Percentiles rank a stretch among this genome's conserved stretches.
Evolutionary conservation across 345 rosid species (phyloP).

Genomic region (Theobroma cacao): DNA sequence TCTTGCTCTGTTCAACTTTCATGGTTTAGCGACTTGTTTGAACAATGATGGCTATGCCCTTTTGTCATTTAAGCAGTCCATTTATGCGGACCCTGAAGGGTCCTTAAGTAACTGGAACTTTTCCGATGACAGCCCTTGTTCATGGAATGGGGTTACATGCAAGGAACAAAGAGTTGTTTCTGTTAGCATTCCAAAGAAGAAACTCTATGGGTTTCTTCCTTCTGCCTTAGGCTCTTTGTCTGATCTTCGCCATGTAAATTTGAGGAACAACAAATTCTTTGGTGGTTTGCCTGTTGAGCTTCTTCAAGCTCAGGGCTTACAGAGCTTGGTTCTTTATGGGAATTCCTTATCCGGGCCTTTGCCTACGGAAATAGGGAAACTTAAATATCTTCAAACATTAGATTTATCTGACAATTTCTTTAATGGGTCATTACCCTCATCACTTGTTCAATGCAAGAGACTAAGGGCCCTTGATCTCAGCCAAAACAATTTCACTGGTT

Average conservation of each 20-base stretch:
- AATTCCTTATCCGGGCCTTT: constrained; percentile 80
- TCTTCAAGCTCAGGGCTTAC: constrained; percentile 69
- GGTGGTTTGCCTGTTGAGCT: constrained; percentile 74
- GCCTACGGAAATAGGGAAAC: constrained; percentile 65
- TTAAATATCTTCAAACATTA: constrained; percentile 67
- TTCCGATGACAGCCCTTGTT: constrained; percentile 67
- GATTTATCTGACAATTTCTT: constrained; percentile 88
- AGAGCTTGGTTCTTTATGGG: constrained; percentile 90
- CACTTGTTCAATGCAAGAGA: constrained; percentile 74
- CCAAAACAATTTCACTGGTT: constrained; percentile 73
- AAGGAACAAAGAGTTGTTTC: constrained; percentile 72
- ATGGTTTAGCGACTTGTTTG: constrained; percentile 31
- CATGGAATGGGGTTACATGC: constrained; percentile 95
- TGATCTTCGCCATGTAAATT: constrained; percentile 79
- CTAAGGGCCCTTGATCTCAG: constrained; percentile 72
- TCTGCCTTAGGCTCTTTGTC: constrained; percentile 78
- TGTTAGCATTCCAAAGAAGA: constrained; percentile 82
- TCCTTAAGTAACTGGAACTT: constrained; percentile 80
- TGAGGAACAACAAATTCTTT: constrained; percentile 68
- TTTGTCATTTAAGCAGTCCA: constrained; percentile 66
- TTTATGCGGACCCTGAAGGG: constrained; percentile 72
- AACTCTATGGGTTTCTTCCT: constrained; percentile 71
- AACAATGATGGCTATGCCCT: constrained; percentile 75
- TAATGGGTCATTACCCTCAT: constrained; percentile 64
- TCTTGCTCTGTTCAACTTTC: constrained; percentile 35